These are phyloP conservation scores for Lactifluus hygrophoroides DNA, from an alignment of 768 basidiomycete genomes.

Conservation along the genomic window DNA sequence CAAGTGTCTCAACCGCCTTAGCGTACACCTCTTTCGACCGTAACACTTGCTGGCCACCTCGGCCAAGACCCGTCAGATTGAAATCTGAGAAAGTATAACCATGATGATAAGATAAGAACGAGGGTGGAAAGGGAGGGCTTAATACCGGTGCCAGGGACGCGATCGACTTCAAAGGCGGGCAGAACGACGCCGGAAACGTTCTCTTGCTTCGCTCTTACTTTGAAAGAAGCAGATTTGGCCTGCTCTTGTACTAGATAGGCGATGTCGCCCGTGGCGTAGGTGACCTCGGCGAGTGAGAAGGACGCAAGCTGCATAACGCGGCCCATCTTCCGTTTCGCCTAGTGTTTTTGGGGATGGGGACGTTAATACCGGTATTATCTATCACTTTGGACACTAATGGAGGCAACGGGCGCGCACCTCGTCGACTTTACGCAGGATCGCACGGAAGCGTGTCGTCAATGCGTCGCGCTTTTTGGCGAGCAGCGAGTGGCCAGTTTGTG, in stretches of 20 bases:
- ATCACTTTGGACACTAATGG: too few relatives aligned
- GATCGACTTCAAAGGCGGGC: slow-evolving; percentile 90
- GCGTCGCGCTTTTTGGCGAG: slow-evolving; percentile 98
- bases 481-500: slow-evolving; percentile 90
- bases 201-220: slow-evolving; percentile 91
- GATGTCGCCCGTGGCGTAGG: slow-evolving; percentile 96
- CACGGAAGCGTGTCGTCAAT: slow-evolving; percentile 86
- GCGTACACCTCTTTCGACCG: slow-evolving; percentile 96
- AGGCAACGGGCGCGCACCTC: slow-evolving; percentile 51
- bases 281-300: slow-evolving; percentile 98
- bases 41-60: slow-evolving; percentile 94
- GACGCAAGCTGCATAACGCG: slow-evolving; percentile 98
- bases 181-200: slow-evolving; percentile 96
- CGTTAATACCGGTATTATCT: too few relatives aligned
- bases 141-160: slow-evolving; percentile 74
- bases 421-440: slow-evolving; percentile 94
- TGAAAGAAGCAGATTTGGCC: slow-evolving; percentile 84
- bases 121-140: not conserved
- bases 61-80: slow-evolving; percentile 91
- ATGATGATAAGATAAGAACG: not conserved
- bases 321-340: slow-evolving; percentile 99
- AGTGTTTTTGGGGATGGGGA: not conserved
- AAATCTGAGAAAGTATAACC: slow-evolving; percentile 54
- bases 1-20: slow-evolving; percentile 93
- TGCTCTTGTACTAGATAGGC: slow-evolving; percentile 97